Evolutionary conservation across 495 filamentous ascomycete genomes (phyloP), one percentile per base, ranked within the genome.

Genomic region (Hypoxylon subgilvum): DNA sequence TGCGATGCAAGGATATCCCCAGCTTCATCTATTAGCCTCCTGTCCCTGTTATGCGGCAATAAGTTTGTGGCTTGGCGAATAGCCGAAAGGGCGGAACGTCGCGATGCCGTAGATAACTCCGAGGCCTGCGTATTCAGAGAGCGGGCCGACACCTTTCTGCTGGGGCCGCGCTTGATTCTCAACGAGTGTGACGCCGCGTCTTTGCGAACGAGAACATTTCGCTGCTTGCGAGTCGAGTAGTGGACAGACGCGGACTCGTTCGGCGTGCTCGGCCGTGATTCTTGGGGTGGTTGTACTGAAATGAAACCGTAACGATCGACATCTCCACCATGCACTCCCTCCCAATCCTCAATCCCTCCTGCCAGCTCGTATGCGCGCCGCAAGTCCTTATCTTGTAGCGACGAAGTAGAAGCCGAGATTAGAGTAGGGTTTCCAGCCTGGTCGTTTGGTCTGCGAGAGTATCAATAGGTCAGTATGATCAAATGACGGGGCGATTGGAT

Each of bases 271-370:
- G 73, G 63, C 13, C 69, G 55, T 2, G 74, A 71, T 16, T 62
- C 66, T 41, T 35, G 54, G 30, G 71, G 49, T 64, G 77, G 36
- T 69, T 74, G 66, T 67, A 76, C 55, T 78, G 65, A 81, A 70
- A 99, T 97, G 76, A 99, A 99, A 13, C 94, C 94, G 70, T 97
- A 99, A 66, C 84, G 80, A 73, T 99, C 94, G 34, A 97, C 89
- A 69, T 96, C 89, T 31, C 77, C 81, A n/a, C 83, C 88, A n/a
- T 87, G 79, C 8, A 99, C 75, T 71, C 96, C 87, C 63, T 93
- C 88, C 95, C 94, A 99, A 66, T 96, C 92, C 67, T 99, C 94
- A 32, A 95, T 84, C 0, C 93, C 93, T 12, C 92, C 92, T 10
- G 91, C 90, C 10, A 86, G 72, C 71, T 81, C 76, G 30, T 74